phyloP scores from a whole-genome alignment of 2,329 filamentous ascomycete species.

The Alternaria conjuncta region DNA sequence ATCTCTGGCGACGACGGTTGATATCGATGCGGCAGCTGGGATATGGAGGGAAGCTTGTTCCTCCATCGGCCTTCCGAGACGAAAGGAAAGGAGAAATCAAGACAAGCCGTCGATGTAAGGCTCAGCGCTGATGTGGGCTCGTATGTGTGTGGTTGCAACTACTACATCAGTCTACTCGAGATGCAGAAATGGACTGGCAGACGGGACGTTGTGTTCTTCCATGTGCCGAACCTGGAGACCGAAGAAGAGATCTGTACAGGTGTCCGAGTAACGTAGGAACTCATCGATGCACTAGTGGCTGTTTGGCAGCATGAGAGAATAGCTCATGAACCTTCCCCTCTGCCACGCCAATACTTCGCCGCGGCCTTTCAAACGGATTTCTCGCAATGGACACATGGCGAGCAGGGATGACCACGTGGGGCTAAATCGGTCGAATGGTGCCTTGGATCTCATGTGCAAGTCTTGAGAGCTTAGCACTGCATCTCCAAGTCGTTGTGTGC shows the following conservation, averaged over 20 bases:
- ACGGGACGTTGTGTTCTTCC: conserved; percentile 34
- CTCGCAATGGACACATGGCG: neutral
- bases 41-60: neutral
- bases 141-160: conserved; percentile 55
- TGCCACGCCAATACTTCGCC: conserved; percentile 33
- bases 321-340: neutral
- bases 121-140: conserved; percentile 51
- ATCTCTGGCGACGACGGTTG: neutral
- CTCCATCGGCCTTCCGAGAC: neutral
- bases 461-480: neutral
- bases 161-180: conserved; percentile 48
- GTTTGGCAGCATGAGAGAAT: neutral
- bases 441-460: neutral
- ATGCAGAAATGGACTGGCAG: conserved; percentile 25
- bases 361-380: conserved; percentile 38
- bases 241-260: neutral
- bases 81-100: neutral
- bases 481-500: neutral
- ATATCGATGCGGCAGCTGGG: neutral
- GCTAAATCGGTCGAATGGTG: neutral
- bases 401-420: neutral
- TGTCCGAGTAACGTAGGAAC: neutral
- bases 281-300: conserved; percentile 28
- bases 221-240: neutral
- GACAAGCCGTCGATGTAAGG: neutral